Percentiles rank a stretch among this genome's conserved stretches.
These are phyloP conservation scores for Echium plantagineum DNA, from an alignment of 257 asterid genomes.

Conservation along the genomic window DNA sequence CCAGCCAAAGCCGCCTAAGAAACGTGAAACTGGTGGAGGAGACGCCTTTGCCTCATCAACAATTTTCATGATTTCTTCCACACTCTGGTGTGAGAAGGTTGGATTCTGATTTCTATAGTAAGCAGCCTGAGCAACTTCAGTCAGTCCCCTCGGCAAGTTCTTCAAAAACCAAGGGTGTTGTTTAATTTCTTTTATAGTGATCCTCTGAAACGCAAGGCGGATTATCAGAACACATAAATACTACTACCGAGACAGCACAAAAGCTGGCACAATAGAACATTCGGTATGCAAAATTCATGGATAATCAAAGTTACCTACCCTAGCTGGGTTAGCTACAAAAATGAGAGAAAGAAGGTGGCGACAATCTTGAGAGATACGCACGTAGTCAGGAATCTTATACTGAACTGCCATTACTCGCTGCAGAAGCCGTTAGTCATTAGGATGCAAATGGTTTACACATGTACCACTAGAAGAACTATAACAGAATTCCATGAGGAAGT, in stretches of 20 bases:
- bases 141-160: conserved; percentile 19
- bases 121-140: conserved; percentile 32
- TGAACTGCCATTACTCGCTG: conserved; percentile 82
- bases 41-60: conserved; percentile 42
- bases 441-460: neutral
- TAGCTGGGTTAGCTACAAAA: conserved; percentile 51
- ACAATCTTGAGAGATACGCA: conserved; percentile 80
- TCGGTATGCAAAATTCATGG: too few relatives aligned
- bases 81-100: conserved; percentile 41
- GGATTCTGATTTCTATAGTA: conserved; percentile 52
- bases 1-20: conserved; percentile 55
- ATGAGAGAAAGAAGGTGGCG: conserved; percentile 77
- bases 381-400: conserved; percentile 76
- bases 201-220: conserved; percentile 28
- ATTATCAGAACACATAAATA: neutral
- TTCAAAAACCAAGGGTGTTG: conserved; percentile 73
- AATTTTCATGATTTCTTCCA: conserved; percentile 25
- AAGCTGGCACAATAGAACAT: too few relatives aligned
- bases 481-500: neutral
- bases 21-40: conserved; percentile 41
- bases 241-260: too few relatives aligned
- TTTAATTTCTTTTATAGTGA: conserved; percentile 50
- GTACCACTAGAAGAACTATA: neutral
- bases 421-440: conserved; percentile 2
- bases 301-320: conserved; percentile 15